Percentiles rank a stretch among this genome's conserved stretches.
Evolutionary conservation across 768 basidiomycete species (phyloP).

Genomic region (Lactifluus piperatus): DNA sequence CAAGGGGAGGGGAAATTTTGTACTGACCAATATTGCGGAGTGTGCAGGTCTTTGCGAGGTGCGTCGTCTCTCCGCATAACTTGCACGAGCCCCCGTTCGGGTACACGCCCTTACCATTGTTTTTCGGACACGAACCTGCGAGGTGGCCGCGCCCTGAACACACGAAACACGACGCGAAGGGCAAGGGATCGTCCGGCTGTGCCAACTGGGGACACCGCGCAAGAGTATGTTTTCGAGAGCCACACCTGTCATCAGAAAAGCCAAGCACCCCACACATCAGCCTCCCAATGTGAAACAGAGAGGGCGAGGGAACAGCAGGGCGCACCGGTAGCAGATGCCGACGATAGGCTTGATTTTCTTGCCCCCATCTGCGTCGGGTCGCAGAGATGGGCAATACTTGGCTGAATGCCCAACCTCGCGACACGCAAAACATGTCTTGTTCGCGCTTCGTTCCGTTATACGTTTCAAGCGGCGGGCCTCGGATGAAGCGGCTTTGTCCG

Average conservation of each 20-base stretch:
- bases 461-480: conserved; percentile 63
- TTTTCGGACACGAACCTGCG: conserved; percentile 74
- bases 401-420: conserved; percentile 78
- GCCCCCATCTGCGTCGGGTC: conserved; percentile 24
- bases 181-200: conserved; percentile 59
- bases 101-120: conserved; percentile 74
- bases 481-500: conserved; percentile 28
- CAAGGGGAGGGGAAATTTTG: neutral
- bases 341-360: conserved; percentile 55
- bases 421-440: conserved; percentile 81
- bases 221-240: conserved; percentile 68
- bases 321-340: conserved; percentile 41
- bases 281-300: neutral
- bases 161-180: conserved; percentile 89
- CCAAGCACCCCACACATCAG: neutral
- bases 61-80: conserved; percentile 75
- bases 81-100: conserved; percentile 89
- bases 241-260: conserved; percentile 52
- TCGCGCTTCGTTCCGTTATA: conserved; percentile 42
- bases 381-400: conserved; percentile 56
- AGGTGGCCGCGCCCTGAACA: conserved; percentile 81
- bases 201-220: conserved; percentile 64
- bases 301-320: neutral
- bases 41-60: conserved; percentile 78
- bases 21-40: conserved; percentile 42